A percentile compares a stretch with the other conserved stretches of the same genome.
Conservation (phyloP, 2,329 filamentous ascomycete species). For the Apiospora arundinis region DNA sequence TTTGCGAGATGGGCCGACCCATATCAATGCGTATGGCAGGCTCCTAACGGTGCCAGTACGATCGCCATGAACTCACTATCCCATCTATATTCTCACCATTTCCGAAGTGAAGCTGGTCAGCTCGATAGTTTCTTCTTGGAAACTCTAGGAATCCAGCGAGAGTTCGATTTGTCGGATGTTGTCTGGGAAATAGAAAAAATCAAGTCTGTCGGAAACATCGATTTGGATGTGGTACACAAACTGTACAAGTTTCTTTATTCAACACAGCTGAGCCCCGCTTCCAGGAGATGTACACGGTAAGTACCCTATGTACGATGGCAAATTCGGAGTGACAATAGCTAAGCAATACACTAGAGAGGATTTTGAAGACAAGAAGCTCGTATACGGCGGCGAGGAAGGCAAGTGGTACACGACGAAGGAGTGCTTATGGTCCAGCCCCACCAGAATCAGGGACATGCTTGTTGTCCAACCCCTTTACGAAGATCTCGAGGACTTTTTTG, state of each 20-base stretch:
- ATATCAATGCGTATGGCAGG: neutral
- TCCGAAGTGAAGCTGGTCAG: neutral
- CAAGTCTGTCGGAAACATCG: neutral
- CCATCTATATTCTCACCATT: neutral
- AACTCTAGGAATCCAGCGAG: neutral
- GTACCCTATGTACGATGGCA: neutral
- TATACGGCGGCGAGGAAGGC: neutral
- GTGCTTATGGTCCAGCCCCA: constrained; percentile 44
- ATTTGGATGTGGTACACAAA: neutral
- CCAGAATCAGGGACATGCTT: constrained; percentile 35
- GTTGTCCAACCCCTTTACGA: constrained; percentile 35
- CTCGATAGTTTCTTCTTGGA: neutral
- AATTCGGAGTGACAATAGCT: neutral
- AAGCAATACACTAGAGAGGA: neutral
- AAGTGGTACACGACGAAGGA: constrained; percentile 26
- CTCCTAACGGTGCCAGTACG: neutral
- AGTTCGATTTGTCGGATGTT: too few species aligned
- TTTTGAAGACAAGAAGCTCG: neutral
- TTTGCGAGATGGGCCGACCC: neutral
- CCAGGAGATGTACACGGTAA: neutral
- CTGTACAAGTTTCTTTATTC: constrained; percentile 3
- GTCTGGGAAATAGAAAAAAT: neutral
- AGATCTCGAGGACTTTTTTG: constrained; percentile 40
- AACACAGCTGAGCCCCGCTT: neutral
- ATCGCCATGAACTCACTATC: neutral